phyloP scores from a whole-genome alignment of 2,329 filamentous ascomycete species.

The Triangularia verruculosa region DNA sequence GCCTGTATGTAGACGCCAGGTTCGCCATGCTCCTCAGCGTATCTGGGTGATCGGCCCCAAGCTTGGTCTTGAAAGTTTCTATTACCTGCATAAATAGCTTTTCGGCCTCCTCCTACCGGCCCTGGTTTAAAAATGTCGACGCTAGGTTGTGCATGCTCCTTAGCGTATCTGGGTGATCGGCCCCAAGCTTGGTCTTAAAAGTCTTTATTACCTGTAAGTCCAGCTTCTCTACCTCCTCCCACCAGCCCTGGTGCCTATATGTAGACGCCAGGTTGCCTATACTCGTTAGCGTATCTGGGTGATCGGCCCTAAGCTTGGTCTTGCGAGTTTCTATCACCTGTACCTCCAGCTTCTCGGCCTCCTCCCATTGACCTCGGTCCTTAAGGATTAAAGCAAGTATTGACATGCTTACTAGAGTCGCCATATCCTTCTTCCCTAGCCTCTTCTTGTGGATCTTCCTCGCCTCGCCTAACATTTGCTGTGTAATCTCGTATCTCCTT shows the following conservation, averaged over 20 bases:
- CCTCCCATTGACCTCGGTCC: not conserved
- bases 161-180: constrained; percentile 17
- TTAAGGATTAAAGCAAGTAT: not conserved
- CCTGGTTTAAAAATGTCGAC: constrained; percentile 7
- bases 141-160: constrained; percentile 13
- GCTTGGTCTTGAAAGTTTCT: constrained; percentile 15
- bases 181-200: constrained; percentile 15
- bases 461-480: constrained; percentile 17
- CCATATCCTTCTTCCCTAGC: constrained; percentile 15
- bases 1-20: too few species aligned
- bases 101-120: constrained; percentile 13
- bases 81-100: constrained; percentile 11
- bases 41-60: constrained; percentile 17
- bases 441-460: constrained; percentile 6
- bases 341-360: constrained; percentile 7
- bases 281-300: constrained; percentile 3
- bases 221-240: constrained; percentile 11
- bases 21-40: constrained; percentile 19
- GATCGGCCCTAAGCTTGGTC: constrained; percentile 9
- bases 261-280: constrained; percentile 4
- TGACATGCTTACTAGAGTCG: constrained; percentile 14
- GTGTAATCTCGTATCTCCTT: constrained; percentile 19
- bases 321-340: constrained; percentile 8
- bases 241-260: constrained; percentile 11
- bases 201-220: constrained; percentile 16